A percentile compares a stretch with the other conserved stretches of the same genome.
Conservation (phyloP, 768 basidiomycete species). For the Russula lepida region DNA sequence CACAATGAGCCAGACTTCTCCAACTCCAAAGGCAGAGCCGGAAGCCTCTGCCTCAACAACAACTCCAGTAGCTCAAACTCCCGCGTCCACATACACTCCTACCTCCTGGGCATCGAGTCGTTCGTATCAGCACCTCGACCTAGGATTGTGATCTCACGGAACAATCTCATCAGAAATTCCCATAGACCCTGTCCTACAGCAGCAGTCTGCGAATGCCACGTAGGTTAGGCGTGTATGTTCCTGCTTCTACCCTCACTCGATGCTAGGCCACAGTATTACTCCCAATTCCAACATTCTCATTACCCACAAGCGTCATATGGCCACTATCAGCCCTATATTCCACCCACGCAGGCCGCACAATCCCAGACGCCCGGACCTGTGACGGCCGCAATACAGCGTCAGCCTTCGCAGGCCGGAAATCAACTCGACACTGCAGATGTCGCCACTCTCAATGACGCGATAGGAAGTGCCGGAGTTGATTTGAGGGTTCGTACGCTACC, state of each 20-base stretch:
- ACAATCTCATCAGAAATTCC: slow-evolving; percentile 18
- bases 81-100: slow-evolving; percentile 13
- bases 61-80: slow-evolving; percentile 7
- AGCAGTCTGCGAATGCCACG: slow-evolving; percentile 20
- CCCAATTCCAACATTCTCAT: slow-evolving; percentile 22
- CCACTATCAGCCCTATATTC: slow-evolving; percentile 26
- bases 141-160: background rate
- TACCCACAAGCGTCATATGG: slow-evolving; percentile 26
- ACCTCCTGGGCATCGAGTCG: slow-evolving; percentile 12
- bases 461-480: slow-evolving; percentile 83
- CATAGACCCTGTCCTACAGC: slow-evolving; percentile 22
- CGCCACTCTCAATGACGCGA: slow-evolving; percentile 71
- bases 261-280: slow-evolving; percentile 18
- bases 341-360: slow-evolving; percentile 22
- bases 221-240: slow-evolving; percentile 1
- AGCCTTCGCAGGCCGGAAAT: slow-evolving; percentile 2
- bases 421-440: slow-evolving; percentile 58
- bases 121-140: background rate
- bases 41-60: slow-evolving; percentile 7
- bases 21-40: slow-evolving; percentile 11
- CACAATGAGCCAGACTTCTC: slow-evolving; percentile 13
- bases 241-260: slow-evolving; percentile 2
- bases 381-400: slow-evolving; percentile 6
- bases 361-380: slow-evolving; percentile 21
- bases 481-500: slow-evolving; percentile 44